Evolutionary conservation across 441 rosid genomes (phyloP).

Genomic region (Syzygium syzygioides): DNA sequence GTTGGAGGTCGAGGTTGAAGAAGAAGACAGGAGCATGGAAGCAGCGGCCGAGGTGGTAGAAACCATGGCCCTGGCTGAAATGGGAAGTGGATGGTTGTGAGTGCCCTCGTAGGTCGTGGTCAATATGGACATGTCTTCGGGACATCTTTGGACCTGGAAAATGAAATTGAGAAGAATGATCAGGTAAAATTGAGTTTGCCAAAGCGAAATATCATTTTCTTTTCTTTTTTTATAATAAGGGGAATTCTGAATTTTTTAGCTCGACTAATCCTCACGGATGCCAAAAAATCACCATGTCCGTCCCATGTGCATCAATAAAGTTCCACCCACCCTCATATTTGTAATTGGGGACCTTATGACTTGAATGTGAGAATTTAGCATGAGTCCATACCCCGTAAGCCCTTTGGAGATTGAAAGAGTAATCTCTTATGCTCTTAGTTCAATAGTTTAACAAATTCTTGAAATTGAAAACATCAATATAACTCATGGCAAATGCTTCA

Average conservation of each 20-base stretch:
- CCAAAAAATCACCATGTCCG: background rate
- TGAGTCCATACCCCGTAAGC: background rate
- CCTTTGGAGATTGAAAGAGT: background rate
- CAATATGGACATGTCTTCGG: background rate
- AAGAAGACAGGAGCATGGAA: background rate
- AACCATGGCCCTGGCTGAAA: background rate
- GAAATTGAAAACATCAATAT: background rate
- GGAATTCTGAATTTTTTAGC: background rate
- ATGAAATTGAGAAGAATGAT: background rate
- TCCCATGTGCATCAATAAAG: background rate
- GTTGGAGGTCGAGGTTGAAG: background rate
- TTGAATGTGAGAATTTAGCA: background rate
- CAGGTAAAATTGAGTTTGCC: background rate
- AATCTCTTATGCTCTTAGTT: background rate
- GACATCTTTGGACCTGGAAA: background rate
- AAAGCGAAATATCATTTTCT: background rate
- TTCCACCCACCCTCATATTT: background rate
- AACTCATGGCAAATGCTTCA: background rate
- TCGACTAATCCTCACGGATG: background rate
- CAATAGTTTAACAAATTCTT: background rate
- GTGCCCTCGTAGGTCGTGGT: background rate
- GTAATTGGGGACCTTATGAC: background rate
- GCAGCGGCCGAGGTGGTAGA: background rate
- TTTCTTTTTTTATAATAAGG: background rate
- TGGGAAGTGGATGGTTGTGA: background rate